Evolutionary conservation across 768 basidiomycete genomes (phyloP), one percentile per base, ranked within the genome.

Genomic region (Rhizopogon salebrosus): DNA sequence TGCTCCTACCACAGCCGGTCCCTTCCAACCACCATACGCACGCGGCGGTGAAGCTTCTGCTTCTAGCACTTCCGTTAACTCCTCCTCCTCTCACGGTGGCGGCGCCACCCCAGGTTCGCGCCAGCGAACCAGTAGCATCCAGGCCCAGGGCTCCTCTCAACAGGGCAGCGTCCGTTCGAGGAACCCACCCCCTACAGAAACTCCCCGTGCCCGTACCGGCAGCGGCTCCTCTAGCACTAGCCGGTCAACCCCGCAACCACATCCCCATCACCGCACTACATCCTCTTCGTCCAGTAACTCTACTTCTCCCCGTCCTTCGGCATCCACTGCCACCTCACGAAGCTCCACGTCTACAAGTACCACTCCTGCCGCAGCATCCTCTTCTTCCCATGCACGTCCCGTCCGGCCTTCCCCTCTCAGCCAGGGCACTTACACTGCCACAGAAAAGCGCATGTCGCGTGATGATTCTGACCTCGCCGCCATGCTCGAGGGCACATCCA

Each of bases 41-140:
- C 84, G 88, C 53, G 78, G 82, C 22, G 78, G 82, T 20, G 89
- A 92, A 52, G 89, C 89, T 7, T 87, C 91, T 6, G 83, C 80
- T 41, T 92, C 90, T 0, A 80, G 84, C 23, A 83, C 87, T 4
- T 92, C 91, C 0, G 75, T 92, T 58, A 88, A 85, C 64, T 92
- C 91, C 37, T 66, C 67, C 18, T 71, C 65, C n/a, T 72, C 49
- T 64, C 77, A 53, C 58, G 31, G 29, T 24, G 60, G 43, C 38
- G 56, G 54, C 1, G 57, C 41, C 41, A 69, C 67, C 40, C 61
- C 60, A 34, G 78, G 81, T 49, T 68, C 78, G 45, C 82, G 88
- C 18, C 84, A 80, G 60, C 76, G 87, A 40, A 89, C 86, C 10
- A 83, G 79, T 67, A 87, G 86, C 63, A 82, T 77, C 58, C 87